Conservation (phyloP, 2,329 filamentous ascomycete genomes). For the Penicillium janthinellum region DNA sequence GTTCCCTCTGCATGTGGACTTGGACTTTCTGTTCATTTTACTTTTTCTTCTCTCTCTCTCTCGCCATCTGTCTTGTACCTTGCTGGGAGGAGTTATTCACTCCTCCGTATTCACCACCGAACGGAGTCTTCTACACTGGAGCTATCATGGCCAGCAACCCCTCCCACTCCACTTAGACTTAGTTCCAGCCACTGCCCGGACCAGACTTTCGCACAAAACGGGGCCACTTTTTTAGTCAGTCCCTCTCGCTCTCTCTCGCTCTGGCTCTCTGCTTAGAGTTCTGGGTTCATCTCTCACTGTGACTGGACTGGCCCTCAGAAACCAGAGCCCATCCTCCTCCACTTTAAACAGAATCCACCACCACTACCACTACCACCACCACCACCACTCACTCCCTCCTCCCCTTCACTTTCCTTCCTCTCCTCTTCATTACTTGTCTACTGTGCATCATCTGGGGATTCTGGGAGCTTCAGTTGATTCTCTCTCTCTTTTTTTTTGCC, state of each 20-base stretch:
- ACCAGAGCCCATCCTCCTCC: not conserved
- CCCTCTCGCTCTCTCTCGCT: conserved; percentile 9
- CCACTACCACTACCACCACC: not conserved
- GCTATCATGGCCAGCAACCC: not conserved
- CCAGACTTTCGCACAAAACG: conserved; percentile 22
- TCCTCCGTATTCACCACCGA: no score
- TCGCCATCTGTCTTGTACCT: not conserved
- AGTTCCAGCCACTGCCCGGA: conserved; percentile 25
- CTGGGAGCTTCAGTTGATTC: not conserved
- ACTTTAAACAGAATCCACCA: not conserved
- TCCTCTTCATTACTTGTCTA: not conserved
- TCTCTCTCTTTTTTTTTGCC: not conserved
- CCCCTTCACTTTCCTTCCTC: not conserved
- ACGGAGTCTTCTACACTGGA: not conserved
- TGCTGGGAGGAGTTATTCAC: not conserved
- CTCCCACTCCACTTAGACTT: conserved; percentile 14
- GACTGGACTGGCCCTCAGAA: not conserved
- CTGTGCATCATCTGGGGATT: not conserved
- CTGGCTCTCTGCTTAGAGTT: not conserved
- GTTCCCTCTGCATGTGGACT: not conserved
- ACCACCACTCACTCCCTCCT: not conserved
- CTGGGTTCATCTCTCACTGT: no score
- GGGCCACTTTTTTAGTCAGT: conserved; percentile 5
- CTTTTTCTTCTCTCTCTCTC: not conserved
- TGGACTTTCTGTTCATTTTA: not conserved